Evolutionary conservation across 345 rosid species (phyloP), one percentile per base, ranked within the genome.

Genomic region (Ceriops zippeliana): DNA sequence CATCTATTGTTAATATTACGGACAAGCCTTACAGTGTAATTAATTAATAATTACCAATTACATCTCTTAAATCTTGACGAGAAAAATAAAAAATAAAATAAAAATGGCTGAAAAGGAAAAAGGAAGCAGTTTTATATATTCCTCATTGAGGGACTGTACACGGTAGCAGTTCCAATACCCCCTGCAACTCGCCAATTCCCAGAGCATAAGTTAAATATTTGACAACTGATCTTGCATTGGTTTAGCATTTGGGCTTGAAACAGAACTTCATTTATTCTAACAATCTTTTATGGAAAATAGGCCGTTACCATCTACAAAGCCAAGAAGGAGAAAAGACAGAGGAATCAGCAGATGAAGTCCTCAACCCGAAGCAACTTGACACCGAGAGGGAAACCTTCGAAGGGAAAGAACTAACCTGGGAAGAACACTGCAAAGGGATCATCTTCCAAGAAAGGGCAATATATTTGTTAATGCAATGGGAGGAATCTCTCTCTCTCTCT

Each of bases 271-370:
- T 52, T 74, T 38, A 9, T 27, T 62, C 52, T 31, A 34, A 20
- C 7, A 47, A 0, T 63, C 60, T 32, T 71, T 38, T 38, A 11
- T 54, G 63, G 52, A n/a, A 67, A 53, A 65, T 73, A 91, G 98
- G 99, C 97, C 11, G 66, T 95, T 65, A 75, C 83, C 27, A 84
- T 84, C 86, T 90, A 84, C 84, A 95, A 87, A 27, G 87, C 76
- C 72, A 91, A 88, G 81, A 90, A 77, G 75, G 96, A 95, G 83
- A 87, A 79, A 72, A 91, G 75, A 70, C 67, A 61, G 65, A 61
- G 65, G 74, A 74, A 73, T 56, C 77, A 78, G 38, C 73, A 73
- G 52, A 83, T 72, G 34, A 80, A 76, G 35, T 52, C 83, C 16
- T 75, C 80, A 21, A 63, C 71, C 52, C 61, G 84, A 19, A 78